phyloP scores from a whole-genome alignment of 768 basidiomycete genomes.

The Peribolospora kevripleyi region DNA sequence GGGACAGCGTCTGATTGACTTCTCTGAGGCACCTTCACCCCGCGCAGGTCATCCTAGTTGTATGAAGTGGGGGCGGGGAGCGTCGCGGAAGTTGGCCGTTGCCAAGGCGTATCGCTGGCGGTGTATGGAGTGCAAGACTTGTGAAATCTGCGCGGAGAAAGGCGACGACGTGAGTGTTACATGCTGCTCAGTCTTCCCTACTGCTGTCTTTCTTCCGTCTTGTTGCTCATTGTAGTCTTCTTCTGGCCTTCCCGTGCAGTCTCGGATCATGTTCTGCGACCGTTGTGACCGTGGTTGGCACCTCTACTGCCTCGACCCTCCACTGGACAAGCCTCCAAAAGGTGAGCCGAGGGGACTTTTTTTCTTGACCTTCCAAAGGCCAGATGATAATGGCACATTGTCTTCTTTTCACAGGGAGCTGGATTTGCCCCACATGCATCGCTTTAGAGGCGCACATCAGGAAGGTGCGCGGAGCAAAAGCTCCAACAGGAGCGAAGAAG shows the following conservation, averaged over 20 bases:
- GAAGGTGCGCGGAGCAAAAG: too few species aligned
- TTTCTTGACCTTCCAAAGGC: slow-evolving; percentile 14
- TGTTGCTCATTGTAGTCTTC: slow-evolving; percentile 3
- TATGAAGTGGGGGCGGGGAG: slow-evolving; percentile 19
- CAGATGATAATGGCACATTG: slow-evolving; percentile 2
- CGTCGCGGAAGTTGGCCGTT: slow-evolving; percentile 26
- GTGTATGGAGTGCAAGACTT: slow-evolving; percentile 74
- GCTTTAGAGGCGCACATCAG: neutral
- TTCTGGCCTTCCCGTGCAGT: slow-evolving; percentile 6
- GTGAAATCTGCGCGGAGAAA: slow-evolving; percentile 58
- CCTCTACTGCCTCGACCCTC: slow-evolving; percentile 51
- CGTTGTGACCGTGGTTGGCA: slow-evolving; percentile 87
- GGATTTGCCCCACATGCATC: slow-evolving; percentile 19
- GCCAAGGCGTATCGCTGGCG: slow-evolving; percentile 54
- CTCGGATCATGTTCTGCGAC: slow-evolving; percentile 80
- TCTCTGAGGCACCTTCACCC: too few species aligned
- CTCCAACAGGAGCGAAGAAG: too few species aligned
- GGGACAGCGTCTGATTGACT: too few species aligned
- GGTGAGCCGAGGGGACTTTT: slow-evolving; percentile 28
- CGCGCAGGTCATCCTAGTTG: too few species aligned
- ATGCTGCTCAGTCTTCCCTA: neutral
- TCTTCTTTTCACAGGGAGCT: slow-evolving; percentile 11
- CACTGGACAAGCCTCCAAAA: slow-evolving; percentile 41
- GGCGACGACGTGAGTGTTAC: slow-evolving; percentile 52
- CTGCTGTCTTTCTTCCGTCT: slow-evolving; percentile 1